Percentiles rank a stretch among this genome's conserved stretches.
Conservation (phyloP, 1,284 basidiomycete genomes). For the Ustilago vetiveriae region DNA sequence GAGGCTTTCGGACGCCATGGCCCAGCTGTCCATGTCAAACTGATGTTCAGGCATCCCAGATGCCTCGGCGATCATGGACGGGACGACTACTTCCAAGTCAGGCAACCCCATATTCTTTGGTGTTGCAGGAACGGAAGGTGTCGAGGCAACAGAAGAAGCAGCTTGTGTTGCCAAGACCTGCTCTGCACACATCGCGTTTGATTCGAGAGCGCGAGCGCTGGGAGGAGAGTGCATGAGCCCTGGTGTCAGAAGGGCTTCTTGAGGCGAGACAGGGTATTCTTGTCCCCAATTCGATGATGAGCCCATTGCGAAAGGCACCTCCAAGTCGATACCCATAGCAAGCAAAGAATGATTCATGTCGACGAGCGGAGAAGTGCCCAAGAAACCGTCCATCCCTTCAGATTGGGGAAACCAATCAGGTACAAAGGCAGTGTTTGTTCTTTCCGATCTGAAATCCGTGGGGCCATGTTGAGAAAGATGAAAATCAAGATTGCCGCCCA, state of each 20-base stretch:
- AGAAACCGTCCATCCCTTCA: background rate
- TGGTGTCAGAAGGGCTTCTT: conserved; percentile 14
- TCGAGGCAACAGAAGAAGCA: conserved; percentile 8
- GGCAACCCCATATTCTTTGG: conserved; percentile 2
- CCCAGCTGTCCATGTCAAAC: no score
- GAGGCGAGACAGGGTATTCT: background rate
- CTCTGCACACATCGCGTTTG: background rate
- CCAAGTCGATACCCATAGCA: conserved; percentile 7
- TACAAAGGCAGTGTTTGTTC: no score
- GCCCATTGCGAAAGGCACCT: background rate
- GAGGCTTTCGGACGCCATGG: no score
- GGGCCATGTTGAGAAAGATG: background rate
- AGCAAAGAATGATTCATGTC: background rate
- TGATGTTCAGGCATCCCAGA: no score
- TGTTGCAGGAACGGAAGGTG: conserved; percentile 14
- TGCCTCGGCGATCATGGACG: no score
- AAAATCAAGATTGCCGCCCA: background rate
- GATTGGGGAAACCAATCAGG: conserved; percentile 6
- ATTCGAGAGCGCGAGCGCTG: background rate
- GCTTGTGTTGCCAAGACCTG: background rate
- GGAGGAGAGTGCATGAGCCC: conserved; percentile 14
- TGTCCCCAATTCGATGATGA: background rate
- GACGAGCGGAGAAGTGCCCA: background rate
- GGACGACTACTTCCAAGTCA: conserved; percentile 2
- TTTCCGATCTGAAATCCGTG: background rate